Evolutionary conservation across 257 asterid species (phyloP).

Genomic region (Solanum arcanum): DNA sequence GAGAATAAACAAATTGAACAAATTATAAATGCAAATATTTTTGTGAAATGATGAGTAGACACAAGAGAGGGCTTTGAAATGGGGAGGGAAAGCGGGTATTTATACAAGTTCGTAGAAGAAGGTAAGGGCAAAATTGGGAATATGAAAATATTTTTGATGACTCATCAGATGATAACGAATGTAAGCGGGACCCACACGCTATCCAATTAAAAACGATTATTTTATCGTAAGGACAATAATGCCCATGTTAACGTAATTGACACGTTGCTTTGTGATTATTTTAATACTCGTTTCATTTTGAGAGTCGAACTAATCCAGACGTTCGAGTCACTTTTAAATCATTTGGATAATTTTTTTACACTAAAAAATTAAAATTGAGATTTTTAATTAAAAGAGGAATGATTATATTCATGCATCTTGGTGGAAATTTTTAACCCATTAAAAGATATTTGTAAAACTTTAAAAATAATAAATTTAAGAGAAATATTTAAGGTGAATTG

Average conservation of each 20-base stretch:
- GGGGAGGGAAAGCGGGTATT: background rate
- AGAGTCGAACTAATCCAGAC: background rate
- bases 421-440: background rate
- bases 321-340: background rate
- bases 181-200: background rate
- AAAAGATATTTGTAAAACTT: background rate
- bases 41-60: background rate
- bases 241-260: background rate
- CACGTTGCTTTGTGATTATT: background rate
- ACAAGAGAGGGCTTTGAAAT: background rate
- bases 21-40: background rate
- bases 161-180: background rate
- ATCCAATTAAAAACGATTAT: background rate
- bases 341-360: too few species aligned
- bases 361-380: fast-evolving
- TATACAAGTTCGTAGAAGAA: background rate
- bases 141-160: background rate
- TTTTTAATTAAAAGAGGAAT: background rate
- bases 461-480: background rate
- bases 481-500: background rate
- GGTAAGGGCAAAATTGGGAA: background rate
- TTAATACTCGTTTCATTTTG: too few species aligned
- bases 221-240: background rate
- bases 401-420: too few species aligned
- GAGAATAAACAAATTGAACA: background rate